Evolutionary conservation across 2,329 filamentous ascomycete genomes (phyloP).

Genomic region (Cladosporium halotolerans): DNA sequence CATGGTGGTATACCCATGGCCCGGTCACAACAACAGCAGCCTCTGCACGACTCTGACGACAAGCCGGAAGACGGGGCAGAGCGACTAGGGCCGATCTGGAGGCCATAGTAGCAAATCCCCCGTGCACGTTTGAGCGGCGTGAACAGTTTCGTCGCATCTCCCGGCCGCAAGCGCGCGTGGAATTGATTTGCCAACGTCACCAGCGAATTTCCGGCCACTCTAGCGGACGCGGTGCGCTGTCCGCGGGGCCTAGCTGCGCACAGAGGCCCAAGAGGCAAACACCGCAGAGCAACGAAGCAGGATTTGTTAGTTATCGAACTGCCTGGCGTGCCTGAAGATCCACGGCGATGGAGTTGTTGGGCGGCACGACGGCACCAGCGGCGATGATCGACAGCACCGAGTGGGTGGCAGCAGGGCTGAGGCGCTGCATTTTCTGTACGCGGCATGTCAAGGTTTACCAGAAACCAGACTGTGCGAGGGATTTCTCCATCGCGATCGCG

Average conservation of each 20-base stretch:
- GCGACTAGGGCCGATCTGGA: conserved; percentile 8
- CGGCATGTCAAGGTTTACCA: neutral
- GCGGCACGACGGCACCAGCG: neutral
- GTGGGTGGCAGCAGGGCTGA: neutral
- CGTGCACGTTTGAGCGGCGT: conserved; percentile 1
- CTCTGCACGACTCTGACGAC: neutral
- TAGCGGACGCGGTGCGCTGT: neutral
- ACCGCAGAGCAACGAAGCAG: too few species aligned
- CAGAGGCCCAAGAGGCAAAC: neutral
- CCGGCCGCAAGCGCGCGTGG: neutral
- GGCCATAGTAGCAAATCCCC: conserved; percentile 2
- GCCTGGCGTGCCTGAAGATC: neutral
- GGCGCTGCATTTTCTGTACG: neutral
- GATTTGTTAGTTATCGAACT: too few species aligned
- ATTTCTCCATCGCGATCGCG: neutral
- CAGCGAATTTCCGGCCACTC: too few species aligned
- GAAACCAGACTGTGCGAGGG: too few species aligned
- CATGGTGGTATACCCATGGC: conserved; percentile 4
- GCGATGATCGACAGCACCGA: neutral
- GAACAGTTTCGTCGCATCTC: neutral
- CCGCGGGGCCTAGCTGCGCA: neutral
- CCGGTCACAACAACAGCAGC: neutral
- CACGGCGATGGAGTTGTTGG: neutral
- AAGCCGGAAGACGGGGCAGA: conserved; percentile 5
- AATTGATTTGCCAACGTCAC: conserved; percentile 6